These are phyloP conservation scores for Thielaviopsis populi DNA, from an alignment of 2,329 filamentous ascomycete species.

Conservation along the genomic window DNA sequence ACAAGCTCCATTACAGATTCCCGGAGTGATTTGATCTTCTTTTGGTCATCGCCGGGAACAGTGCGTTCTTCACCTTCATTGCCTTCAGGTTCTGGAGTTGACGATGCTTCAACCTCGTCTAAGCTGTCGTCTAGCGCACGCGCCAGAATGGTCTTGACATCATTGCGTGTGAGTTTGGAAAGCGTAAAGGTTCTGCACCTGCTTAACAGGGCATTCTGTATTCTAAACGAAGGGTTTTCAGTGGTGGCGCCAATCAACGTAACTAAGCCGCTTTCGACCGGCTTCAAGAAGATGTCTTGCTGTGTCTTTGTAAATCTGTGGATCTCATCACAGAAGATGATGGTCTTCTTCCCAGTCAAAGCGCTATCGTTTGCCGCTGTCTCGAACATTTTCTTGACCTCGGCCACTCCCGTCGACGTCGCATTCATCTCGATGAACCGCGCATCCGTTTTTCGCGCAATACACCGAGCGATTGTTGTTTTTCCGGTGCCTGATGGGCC, in stretches of 20 bases:
- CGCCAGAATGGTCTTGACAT: slow-evolving; percentile 58
- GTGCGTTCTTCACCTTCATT: not conserved
- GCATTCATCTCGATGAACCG: slow-evolving; percentile 94
- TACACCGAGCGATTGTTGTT: slow-evolving; percentile 82
- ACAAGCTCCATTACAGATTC: slow-evolving; percentile 35
- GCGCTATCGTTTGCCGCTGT: slow-evolving; percentile 68
- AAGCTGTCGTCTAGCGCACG: slow-evolving; percentile 47
- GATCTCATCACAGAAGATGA: slow-evolving; percentile 96
- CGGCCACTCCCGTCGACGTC: slow-evolving; percentile 70
- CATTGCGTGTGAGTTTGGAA: slow-evolving; percentile 53
- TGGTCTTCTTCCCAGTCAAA: slow-evolving; percentile 77
- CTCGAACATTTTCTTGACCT: slow-evolving; percentile 82
- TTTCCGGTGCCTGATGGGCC: slow-evolving; percentile 69
- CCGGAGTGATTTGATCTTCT: not conserved
- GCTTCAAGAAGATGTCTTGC: slow-evolving; percentile 86
- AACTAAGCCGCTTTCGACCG: slow-evolving; percentile 79
- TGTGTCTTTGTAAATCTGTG: slow-evolving; percentile 83
- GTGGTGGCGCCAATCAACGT: slow-evolving; percentile 92
- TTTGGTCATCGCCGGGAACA: not conserved
- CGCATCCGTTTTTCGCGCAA: slow-evolving; percentile 66
- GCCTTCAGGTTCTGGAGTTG: not conserved
- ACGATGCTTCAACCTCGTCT: not conserved
- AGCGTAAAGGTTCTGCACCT: slow-evolving; percentile 85
- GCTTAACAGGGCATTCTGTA: slow-evolving; percentile 74
- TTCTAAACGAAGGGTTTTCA: slow-evolving; percentile 90